Conservation (phyloP, 352 stramenopile species). For the Pythium utonaiense region DNA sequence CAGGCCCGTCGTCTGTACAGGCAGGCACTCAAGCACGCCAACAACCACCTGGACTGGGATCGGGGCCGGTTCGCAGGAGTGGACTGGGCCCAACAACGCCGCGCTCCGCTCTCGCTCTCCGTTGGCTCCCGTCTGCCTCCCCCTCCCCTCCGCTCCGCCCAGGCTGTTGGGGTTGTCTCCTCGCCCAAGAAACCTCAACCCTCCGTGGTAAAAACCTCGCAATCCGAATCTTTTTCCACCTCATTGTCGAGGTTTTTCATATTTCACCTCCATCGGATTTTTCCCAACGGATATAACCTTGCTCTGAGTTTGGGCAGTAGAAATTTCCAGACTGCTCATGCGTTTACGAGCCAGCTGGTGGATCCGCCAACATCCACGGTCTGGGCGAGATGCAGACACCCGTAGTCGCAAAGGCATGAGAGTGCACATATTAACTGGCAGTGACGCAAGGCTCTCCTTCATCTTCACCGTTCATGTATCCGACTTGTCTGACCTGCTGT, state of each 20-base stretch:
- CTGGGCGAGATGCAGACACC: too few species aligned
- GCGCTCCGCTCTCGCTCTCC: slow-evolving; percentile 1
- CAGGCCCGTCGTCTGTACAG: slow-evolving; percentile 18
- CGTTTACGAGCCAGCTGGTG: slow-evolving; percentile 14
- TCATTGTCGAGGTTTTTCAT: slow-evolving; percentile 9
- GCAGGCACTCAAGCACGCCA: slow-evolving; percentile 9
- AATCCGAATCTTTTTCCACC: slow-evolving; percentile 19
- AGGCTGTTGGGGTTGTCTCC: background rate
- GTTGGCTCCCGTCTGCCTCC: slow-evolving; percentile 1
- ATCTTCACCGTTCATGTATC: too few species aligned
- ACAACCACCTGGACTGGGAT: background rate
- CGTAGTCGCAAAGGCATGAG: too few species aligned
- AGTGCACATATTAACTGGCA: too few species aligned
- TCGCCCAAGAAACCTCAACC: background rate
- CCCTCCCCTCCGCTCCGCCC: slow-evolving; percentile 3
- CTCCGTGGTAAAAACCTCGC: slow-evolving; percentile 16
- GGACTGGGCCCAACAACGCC: background rate
- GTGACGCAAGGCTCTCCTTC: too few species aligned
- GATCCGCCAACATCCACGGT: slow-evolving; percentile 15
- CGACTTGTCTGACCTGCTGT: too few species aligned
- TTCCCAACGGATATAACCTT: slow-evolving; percentile 16
- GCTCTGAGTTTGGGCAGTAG: slow-evolving; percentile 12
- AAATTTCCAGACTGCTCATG: slow-evolving; percentile 24
- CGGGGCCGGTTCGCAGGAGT: background rate
- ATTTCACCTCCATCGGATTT: background rate